Conservation (phyloP, 2,329 filamentous ascomycete species). For the Paracorniculantispora psalliotae region DNA sequence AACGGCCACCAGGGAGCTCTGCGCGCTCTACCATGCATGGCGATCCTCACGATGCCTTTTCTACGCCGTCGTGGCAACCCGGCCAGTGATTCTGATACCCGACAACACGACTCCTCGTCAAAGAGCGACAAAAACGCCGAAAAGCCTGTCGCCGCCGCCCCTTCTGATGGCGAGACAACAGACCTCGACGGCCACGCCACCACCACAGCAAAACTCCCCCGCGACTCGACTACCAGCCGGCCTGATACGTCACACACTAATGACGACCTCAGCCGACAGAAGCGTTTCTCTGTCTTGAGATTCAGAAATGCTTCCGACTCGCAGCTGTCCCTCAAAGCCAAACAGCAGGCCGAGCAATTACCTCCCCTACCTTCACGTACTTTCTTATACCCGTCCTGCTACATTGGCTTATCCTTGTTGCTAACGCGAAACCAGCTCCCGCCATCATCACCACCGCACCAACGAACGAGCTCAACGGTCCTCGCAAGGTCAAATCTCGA, state of each 20-base stretch:
- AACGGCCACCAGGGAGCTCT: conserved; percentile 9
- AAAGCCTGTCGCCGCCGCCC: conserved; percentile 8
- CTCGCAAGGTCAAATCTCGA: conserved; percentile 52
- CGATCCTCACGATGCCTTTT: conserved; percentile 50
- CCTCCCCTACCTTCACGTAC: conserved; percentile 57
- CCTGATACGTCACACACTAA: conserved; percentile 48
- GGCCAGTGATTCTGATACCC: conserved; percentile 56
- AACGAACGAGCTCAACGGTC: conserved; percentile 56
- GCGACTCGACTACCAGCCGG: conserved; percentile 24
- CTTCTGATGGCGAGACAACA: conserved; percentile 8
- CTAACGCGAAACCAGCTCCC: conserved; percentile 43
- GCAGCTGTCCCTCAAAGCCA: conserved; percentile 72
- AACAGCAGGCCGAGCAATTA: conserved; percentile 56
- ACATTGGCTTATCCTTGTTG: conserved; percentile 18
- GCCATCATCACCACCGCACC: conserved; percentile 90
- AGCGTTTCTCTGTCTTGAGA: conserved; percentile 66
- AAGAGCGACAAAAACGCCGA: background rate
- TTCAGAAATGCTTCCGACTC: conserved; percentile 92
- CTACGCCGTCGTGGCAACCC: conserved; percentile 56
- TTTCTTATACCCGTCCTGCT: conserved; percentile 9
- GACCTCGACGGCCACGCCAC: conserved; percentile 14
- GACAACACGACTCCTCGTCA: conserved; percentile 31
- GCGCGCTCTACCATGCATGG: conserved; percentile 30
- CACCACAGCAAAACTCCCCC: conserved; percentile 22
- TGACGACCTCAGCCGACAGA: conserved; percentile 52